These are phyloP conservation scores for Cyclaneusma minus DNA, from an alignment of 2,329 filamentous ascomycete genomes.

Conservation along the genomic window DNA sequence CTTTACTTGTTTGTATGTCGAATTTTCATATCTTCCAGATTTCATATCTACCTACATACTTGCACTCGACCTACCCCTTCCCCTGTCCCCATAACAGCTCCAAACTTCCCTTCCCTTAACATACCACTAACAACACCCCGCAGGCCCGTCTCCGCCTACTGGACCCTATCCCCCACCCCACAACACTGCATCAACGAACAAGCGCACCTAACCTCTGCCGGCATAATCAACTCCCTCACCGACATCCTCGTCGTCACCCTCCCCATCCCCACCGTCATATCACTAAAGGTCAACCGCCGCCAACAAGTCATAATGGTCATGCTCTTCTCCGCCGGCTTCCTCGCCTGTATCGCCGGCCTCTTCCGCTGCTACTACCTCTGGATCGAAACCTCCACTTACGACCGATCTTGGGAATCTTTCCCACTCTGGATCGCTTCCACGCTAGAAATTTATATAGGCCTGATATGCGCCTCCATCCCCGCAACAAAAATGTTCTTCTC, in stretches of 20 bases:
- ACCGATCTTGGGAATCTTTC: constrained; percentile 22
- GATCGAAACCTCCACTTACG: constrained; percentile 14
- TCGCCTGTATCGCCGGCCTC: constrained; percentile 26
- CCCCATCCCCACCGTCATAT: constrained; percentile 30
- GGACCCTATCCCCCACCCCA: constrained; percentile 18
- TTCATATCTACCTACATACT: no score
- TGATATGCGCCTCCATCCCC: constrained; percentile 29
- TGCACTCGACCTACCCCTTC: no score
- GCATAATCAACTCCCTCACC: constrained; percentile 42
- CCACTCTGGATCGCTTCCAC: constrained; percentile 20
- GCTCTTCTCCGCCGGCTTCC: constrained; percentile 33
- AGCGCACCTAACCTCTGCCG: constrained; percentile 33
- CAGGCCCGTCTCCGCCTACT: constrained; percentile 23
- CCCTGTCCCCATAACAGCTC: no score
- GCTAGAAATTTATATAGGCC: constrained; percentile 26
- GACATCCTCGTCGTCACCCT: constrained; percentile 39
- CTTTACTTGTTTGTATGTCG: no score
- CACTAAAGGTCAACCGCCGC: constrained; percentile 27
- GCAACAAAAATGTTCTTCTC: constrained; percentile 28
- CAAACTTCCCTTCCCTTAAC: no score
- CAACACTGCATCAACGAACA: constrained; percentile 32
- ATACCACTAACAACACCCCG: constrained; percentile 14
- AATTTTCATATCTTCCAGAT: no score
- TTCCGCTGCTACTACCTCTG: constrained; percentile 23
- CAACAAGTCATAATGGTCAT: constrained; percentile 29